These are phyloP conservation scores for Jaltomata sinuosa DNA, from an alignment of 257 asterid genomes.

Conservation along the genomic window DNA sequence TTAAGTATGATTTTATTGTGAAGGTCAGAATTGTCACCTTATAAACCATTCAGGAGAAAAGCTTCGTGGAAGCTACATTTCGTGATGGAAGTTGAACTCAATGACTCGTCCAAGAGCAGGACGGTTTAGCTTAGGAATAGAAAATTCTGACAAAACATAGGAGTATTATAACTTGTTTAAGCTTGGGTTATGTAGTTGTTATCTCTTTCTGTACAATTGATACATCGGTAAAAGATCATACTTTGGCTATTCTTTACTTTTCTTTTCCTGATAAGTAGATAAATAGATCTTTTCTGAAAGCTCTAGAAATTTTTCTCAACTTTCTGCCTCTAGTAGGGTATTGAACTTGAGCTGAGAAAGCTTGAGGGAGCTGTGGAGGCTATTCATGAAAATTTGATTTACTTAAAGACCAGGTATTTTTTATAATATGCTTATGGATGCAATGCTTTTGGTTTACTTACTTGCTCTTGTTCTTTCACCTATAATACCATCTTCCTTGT, in stretches of 20 bases:
- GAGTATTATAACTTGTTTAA: background rate
- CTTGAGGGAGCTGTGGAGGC: conserved; percentile 91
- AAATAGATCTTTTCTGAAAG: background rate
- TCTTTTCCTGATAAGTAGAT: background rate
- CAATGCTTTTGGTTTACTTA: background rate
- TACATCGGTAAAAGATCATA: background rate
- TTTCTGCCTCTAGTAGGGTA: conserved; percentile 45
- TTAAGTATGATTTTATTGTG: background rate
- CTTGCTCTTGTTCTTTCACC: background rate
- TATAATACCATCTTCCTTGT: background rate
- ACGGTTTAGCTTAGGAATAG: background rate
- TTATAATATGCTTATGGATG: background rate
- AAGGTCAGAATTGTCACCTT: background rate
- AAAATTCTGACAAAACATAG: background rate
- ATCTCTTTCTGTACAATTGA: background rate
- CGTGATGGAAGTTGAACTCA: background rate
- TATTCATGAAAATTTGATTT: conserved; percentile 68
- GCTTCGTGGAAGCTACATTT: background rate
- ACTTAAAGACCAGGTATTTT: conserved; percentile 61
- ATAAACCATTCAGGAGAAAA: background rate
- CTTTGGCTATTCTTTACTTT: background rate
- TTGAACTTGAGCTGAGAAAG: conserved; percentile 83
- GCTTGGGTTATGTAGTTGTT: background rate
- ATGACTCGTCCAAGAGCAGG: background rate
- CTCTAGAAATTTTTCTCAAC: background rate